phyloP scores from a whole-genome alignment of 805 yeast species.

The Novakomyces olei region DNA sequence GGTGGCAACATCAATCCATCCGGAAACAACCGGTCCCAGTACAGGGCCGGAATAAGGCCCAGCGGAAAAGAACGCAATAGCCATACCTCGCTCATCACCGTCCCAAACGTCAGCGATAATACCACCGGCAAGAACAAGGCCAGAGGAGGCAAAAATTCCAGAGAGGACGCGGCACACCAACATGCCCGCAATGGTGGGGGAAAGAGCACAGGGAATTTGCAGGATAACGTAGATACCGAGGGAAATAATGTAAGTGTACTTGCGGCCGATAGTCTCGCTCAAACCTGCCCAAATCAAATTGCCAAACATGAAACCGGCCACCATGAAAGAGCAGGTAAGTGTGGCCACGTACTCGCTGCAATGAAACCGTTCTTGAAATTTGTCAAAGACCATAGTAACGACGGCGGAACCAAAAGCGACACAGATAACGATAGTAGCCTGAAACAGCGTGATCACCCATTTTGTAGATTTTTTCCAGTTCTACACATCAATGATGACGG shows the following conservation, averaged over 20 bases:
- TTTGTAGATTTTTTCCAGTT: slow-evolving; percentile 8
- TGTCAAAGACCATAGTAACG: slow-evolving; percentile 63
- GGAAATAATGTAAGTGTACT: slow-evolving; percentile 61
- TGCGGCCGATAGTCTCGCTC: slow-evolving; percentile 66
- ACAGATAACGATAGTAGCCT: slow-evolving; percentile 55
- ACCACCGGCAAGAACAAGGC: slow-evolving; percentile 73
- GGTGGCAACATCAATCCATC: slow-evolving; percentile 59
- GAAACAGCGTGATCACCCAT: slow-evolving; percentile 34
- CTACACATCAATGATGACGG: too few relatives aligned
- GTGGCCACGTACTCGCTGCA: slow-evolving; percentile 64
- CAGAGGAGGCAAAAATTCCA: slow-evolving; percentile 71
- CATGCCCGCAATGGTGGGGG: slow-evolving; percentile 61
- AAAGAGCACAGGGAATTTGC: slow-evolving; percentile 70
- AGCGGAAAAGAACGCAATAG: slow-evolving; percentile 76
- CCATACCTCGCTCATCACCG: slow-evolving; percentile 61
- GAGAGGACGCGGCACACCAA: slow-evolving; percentile 66
- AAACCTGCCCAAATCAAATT: slow-evolving; percentile 81
- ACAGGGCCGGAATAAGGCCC: slow-evolving; percentile 90
- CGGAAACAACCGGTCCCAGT: slow-evolving; percentile 69
- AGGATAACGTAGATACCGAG: slow-evolving; percentile 52
- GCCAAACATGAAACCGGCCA: slow-evolving; percentile 67
- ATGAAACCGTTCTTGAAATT: slow-evolving; percentile 39
- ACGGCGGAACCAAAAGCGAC: slow-evolving; percentile 90
- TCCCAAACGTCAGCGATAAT: slow-evolving; percentile 76
- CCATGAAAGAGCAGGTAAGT: slow-evolving; percentile 68